These are phyloP conservation scores for Backusella psychrophila DNA, from an alignment of 192 early-diverging fungal genomes.

Conservation along the genomic window DNA sequence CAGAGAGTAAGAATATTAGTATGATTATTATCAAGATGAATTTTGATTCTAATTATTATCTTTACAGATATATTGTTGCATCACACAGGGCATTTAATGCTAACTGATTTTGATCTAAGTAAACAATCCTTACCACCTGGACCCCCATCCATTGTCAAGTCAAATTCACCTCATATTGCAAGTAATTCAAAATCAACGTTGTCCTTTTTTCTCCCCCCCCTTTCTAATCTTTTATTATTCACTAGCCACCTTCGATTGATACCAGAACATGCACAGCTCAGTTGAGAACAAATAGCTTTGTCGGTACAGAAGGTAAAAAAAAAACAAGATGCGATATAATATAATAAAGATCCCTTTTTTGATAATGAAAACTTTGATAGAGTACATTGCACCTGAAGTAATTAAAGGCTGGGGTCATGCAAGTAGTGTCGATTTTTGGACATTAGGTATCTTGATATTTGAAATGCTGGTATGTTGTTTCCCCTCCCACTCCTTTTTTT, in stretches of 20 bases:
- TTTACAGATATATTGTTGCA: conserved; percentile 79
- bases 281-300: conserved; percentile 94
- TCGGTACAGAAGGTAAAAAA: conserved; percentile 86
- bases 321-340: neutral
- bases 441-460: conserved; percentile 94
- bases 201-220: neutral
- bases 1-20: conserved; percentile 72
- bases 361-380: conserved; percentile 32
- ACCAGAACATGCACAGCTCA: conserved; percentile 88
- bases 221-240: neutral
- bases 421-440: conserved; percentile 98
- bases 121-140: conserved; percentile 86
- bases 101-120: conserved; percentile 98
- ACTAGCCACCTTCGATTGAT: conserved; percentile 70
- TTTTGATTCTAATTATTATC: neutral
- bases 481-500: neutral
- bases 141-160: conserved; percentile 67
- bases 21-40: neutral
- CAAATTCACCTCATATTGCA: conserved; percentile 55
- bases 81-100: conserved; percentile 95
- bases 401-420: conserved; percentile 94
- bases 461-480: conserved; percentile 80
- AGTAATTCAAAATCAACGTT: conserved; percentile 2
- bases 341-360: neutral
- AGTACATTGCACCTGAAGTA: conserved; percentile 98